phyloP scores from a whole-genome alignment of 2,329 filamentous ascomycete species.

The Trichoderma guizhouense region DNA sequence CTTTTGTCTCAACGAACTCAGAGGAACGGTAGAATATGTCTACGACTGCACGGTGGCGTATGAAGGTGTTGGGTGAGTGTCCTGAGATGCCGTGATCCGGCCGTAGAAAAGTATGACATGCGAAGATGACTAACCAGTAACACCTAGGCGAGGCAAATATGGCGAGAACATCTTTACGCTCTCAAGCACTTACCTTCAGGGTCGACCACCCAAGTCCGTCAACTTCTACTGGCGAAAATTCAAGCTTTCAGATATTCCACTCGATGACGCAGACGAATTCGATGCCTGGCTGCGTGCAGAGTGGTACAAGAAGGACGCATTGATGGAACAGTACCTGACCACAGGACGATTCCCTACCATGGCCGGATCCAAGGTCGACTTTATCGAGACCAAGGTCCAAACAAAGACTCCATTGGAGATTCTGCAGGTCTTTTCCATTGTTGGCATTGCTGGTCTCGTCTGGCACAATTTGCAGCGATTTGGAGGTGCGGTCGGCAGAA shows the following conservation, averaged over 20 bases:
- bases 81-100: too few relatives aligned
- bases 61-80: slow-evolving; percentile 81
- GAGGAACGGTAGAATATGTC: slow-evolving; percentile 72
- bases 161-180: slow-evolving; percentile 92
- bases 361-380: slow-evolving; percentile 44
- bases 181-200: slow-evolving; percentile 81
- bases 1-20: slow-evolving; percentile 75
- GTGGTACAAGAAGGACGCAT: slow-evolving; percentile 88
- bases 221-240: slow-evolving; percentile 97
- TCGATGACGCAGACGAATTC: slow-evolving; percentile 70
- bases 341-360: slow-evolving; percentile 79
- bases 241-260: slow-evolving; percentile 73
- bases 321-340: slow-evolving; percentile 77
- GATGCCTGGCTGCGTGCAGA: slow-evolving; percentile 79
- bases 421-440: slow-evolving; percentile 50
- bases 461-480: slow-evolving; percentile 38
- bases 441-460: slow-evolving; percentile 43
- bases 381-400: slow-evolving; percentile 58
- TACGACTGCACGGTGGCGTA: slow-evolving; percentile 96
- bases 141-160: slow-evolving; percentile 65
- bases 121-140: slow-evolving; percentile 3
- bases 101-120: too few relatives aligned
- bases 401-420: slow-evolving; percentile 54
- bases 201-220: slow-evolving; percentile 86
- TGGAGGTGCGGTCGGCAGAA: slow-evolving; percentile 22